phyloP scores from a whole-genome alignment of 2,329 filamentous ascomycete species.

The Macrophomina phaseolina region DNA sequence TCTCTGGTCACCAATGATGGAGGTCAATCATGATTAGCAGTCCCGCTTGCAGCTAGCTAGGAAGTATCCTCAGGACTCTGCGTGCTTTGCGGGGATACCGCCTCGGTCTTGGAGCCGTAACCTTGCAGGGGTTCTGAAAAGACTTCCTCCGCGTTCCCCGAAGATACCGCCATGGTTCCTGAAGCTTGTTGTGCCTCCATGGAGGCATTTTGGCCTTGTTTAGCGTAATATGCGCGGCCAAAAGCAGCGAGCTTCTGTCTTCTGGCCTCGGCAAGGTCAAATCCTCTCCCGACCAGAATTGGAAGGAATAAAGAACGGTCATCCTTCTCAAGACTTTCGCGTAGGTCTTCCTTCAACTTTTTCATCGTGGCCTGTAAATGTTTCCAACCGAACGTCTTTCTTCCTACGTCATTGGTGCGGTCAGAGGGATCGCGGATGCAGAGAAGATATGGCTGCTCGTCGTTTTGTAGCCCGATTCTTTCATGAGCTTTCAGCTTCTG shows the following conservation, averaged over 20 bases:
- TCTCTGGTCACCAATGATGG: too few species aligned
- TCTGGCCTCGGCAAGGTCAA: constrained; percentile 7
- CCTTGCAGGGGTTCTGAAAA: too few species aligned
- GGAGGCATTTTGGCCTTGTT: too few species aligned
- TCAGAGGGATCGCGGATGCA: constrained; percentile 66
- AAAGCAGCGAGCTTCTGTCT: constrained; percentile 11
- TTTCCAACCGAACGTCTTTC: constrained; percentile 53
- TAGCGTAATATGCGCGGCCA: not conserved
- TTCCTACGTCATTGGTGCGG: constrained; percentile 62
- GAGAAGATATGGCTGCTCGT: constrained; percentile 50
- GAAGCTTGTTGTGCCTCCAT: too few species aligned
- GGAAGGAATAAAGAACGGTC: constrained; percentile 6
- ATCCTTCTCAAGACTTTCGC: not conserved
- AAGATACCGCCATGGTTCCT: too few species aligned
- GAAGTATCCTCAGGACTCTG: not conserved
- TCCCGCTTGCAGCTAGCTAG: not conserved
- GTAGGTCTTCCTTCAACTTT: constrained; percentile 9
- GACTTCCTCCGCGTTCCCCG: not conserved
- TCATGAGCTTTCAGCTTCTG: not conserved
- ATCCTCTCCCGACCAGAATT: constrained; percentile 8
- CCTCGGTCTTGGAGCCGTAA: not conserved
- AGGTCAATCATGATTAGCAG: not conserved
- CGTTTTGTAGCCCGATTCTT: not conserved
- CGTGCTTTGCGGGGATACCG: not conserved
- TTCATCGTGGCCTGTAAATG: constrained; percentile 52